Evolutionary conservation across 2,329 filamentous ascomycete genomes (phyloP).

Genomic region (Dactylellina parvicollis): DNA sequence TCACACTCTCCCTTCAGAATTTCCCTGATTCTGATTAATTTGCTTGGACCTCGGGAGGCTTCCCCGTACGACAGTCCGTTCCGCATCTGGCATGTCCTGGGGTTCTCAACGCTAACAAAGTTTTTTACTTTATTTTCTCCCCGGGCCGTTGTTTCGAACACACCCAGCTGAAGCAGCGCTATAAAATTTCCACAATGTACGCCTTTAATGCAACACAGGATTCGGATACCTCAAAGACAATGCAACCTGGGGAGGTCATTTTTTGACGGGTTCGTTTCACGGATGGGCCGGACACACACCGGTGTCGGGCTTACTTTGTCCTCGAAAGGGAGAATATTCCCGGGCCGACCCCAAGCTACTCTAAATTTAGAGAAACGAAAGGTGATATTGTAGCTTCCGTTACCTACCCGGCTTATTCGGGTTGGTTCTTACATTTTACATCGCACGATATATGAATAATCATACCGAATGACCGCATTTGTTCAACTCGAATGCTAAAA

Average conservation of each 20-base stretch:
- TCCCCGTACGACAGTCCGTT: slow-evolving; percentile 26
- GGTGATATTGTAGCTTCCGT: no score
- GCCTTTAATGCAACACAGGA: neutral
- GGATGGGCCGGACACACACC: neutral
- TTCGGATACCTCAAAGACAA: slow-evolving; percentile 1
- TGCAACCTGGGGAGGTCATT: neutral
- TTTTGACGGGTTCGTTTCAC: neutral
- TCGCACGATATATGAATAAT: slow-evolving; percentile 2
- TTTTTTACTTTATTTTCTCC: neutral
- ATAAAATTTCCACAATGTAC: neutral
- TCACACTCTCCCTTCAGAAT: neutral
- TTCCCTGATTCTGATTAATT: slow-evolving; percentile 23
- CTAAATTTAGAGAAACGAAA: no score
- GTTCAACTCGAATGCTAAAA: neutral
- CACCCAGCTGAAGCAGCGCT: neutral
- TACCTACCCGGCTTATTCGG: no score
- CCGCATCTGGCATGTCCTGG: slow-evolving; percentile 35
- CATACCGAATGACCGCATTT: neutral
- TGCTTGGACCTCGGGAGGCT: neutral
- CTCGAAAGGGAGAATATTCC: neutral
- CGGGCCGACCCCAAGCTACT: slow-evolving; percentile 2
- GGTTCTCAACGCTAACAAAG: slow-evolving; percentile 25
- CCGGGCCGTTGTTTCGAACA: neutral
- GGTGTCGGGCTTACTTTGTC: neutral
- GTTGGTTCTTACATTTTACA: slow-evolving; percentile 4